Conservation (phyloP, 2,329 filamentous ascomycete species). For the Juglanconis sp. region DNA sequence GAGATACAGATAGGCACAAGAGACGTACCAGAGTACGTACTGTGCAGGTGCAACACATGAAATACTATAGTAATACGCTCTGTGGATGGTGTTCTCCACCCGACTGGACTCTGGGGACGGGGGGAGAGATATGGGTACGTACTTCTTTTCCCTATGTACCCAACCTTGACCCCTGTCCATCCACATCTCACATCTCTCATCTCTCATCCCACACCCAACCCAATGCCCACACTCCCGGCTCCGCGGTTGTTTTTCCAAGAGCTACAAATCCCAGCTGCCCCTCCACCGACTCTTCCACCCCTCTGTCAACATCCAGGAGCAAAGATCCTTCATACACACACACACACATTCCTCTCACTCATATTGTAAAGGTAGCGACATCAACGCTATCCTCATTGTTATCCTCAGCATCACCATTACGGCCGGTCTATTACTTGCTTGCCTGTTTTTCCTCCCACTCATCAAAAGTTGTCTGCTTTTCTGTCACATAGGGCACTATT, state of each 20-base stretch:
- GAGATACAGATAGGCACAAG: not conserved
- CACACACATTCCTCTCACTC: not conserved
- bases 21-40: not conserved
- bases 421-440: not conserved
- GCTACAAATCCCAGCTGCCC: conserved; percentile 20
- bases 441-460: not conserved
- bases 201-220: conserved; percentile 13
- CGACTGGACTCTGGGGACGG: conserved; percentile 4
- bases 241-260: conserved; percentile 11
- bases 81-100: conserved; percentile 6
- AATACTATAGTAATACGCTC: not conserved
- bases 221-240: conserved; percentile 7
- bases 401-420: not conserved
- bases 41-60: not conserved
- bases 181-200: not conserved
- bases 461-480: not conserved
- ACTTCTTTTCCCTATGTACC: conserved; percentile 7
- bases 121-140: not conserved
- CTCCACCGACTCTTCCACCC: conserved; percentile 15
- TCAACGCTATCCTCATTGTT: not conserved
- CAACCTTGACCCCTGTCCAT: conserved; percentile 16
- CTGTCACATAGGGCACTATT: not conserved
- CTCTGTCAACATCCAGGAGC: conserved; percentile 11
- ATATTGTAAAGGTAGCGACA: not conserved
- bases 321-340: conserved; percentile 3